Evolutionary conservation across 2,329 filamentous ascomycete genomes (phyloP), one percentile per base, ranked within the genome.

Genomic region (Paraphaeosphaeria sporulosa): DNA sequence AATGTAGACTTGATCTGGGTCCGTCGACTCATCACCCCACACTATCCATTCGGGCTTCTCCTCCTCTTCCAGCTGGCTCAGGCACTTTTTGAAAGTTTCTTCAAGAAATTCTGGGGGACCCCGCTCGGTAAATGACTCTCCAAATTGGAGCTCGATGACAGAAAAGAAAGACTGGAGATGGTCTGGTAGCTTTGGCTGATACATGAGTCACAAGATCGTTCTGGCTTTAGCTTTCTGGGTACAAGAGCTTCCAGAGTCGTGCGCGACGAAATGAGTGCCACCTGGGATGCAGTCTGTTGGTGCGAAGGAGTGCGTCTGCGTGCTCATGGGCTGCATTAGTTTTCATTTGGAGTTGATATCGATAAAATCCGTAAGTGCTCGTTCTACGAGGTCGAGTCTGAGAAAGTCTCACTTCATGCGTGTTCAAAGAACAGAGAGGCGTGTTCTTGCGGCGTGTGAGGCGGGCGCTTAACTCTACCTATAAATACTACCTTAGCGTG

Each of bases 131-230:
- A 52, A 52, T 25, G 49, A 32, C 19, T 13, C 15, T 40, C 38
- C 25, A n/a, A 52, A 52, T 2, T 40, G n/a, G 8, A 52, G 49
- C 30, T 40, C n/a, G 10, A 52, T 52, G 38, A 52, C 40, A 7
- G 49, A 52, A 40, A 40, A 40, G 12, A 42, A 7, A 19, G 49
- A 52, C 4, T 6, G n/a, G 12, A 38, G 2, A 5, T 12, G 17
- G 10, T 42, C 32, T 23, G 32, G 19, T 52, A 23, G 32, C 12
- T 1, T 52, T 12, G 38, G 25, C 15, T 52, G 25, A 40, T 32
- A 15, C 49, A 52, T 52, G 23, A 9, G 21, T n/a, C n/a, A n/a
- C n/a, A n/a, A n/a, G n/a, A n/a, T n/a, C n/a, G n/a, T n/a, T n/a
- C n/a, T n/a, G n/a, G n/a, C n/a, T n/a, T n/a, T n/a, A n/a, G n/a